Conservation (phyloP, 1,284 basidiomycete species). For the Cerioporus squamosus region DNA sequence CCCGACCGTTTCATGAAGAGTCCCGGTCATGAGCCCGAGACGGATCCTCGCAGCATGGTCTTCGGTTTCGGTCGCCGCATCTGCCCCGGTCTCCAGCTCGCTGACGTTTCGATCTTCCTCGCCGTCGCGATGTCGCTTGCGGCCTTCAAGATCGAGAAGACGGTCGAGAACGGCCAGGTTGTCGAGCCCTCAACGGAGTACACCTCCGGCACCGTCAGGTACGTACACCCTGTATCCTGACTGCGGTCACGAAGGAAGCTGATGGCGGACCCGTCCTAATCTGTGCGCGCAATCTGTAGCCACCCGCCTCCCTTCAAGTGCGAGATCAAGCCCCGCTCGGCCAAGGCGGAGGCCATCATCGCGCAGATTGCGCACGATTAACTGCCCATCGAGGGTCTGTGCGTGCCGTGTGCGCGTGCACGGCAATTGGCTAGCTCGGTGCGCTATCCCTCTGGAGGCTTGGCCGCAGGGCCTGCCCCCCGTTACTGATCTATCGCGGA, state of each 20-base stretch:
- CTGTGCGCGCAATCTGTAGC: constrained; percentile 5
- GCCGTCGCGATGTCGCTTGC: constrained; percentile 36
- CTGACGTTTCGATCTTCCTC: constrained; percentile 38
- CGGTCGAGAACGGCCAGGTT: constrained; percentile 28
- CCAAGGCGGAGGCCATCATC: constrained; percentile 28
- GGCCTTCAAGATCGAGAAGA: constrained; percentile 35
- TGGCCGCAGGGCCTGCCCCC: too few species aligned
- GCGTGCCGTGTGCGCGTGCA: not conserved
- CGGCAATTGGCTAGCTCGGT: not conserved
- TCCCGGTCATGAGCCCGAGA: constrained; percentile 23
- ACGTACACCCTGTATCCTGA: constrained; percentile 1
- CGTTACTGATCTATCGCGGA: too few species aligned
- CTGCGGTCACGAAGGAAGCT: not conserved
- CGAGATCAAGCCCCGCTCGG: constrained; percentile 34
- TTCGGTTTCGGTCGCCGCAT: constrained; percentile 37
- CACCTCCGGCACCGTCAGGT: constrained; percentile 31
- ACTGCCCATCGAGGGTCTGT: not conserved
- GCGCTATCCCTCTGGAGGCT: too few species aligned
- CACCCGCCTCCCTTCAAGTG: constrained; percentile 39
- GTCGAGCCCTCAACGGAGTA: constrained; percentile 31
- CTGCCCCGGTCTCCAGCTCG: constrained; percentile 34
- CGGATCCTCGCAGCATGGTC: constrained; percentile 28
- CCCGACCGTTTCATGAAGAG: constrained; percentile 33
- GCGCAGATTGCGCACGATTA: not conserved
- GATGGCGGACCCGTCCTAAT: not conserved